Evolutionary conservation across 441 rosid species (phyloP).

Genomic region (Bocquillonia castaneifolia): DNA sequence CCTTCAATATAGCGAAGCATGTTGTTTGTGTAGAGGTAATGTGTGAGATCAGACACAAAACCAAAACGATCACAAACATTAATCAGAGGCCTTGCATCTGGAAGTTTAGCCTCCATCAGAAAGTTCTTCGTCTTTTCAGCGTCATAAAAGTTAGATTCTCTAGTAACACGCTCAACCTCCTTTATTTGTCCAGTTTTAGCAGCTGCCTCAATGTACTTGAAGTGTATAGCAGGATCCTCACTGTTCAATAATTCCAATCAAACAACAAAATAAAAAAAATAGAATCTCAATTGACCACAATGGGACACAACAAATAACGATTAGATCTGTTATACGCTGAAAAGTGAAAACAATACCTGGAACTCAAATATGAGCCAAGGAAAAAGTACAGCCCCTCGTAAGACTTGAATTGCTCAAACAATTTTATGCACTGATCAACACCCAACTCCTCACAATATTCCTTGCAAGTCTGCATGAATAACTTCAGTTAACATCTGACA

Average conservation of each 20-base stretch:
- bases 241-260: conserved; percentile 28
- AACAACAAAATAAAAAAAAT: conserved; percentile 4
- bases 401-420: conserved; percentile 98
- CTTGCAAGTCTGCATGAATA: conserved; percentile 69
- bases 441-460: conserved; percentile 98
- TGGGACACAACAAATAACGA: background rate
- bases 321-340: conserved; percentile 8
- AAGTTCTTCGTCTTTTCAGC: conserved; percentile 94
- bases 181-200: conserved; percentile 97
- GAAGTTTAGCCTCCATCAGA: conserved; percentile 94
- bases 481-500: conserved; percentile 6
- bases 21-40: conserved; percentile 91
- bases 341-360: conserved; percentile 51
- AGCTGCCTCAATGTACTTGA: conserved; percentile 95
- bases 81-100: conserved; percentile 83
- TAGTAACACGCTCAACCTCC: conserved; percentile 96
- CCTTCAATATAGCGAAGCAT: conserved; percentile 99
- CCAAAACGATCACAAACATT: conserved; percentile 99
- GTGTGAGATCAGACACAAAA: conserved; percentile 95
- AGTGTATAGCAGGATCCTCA: conserved; percentile 94
- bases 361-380: conserved; percentile 91
- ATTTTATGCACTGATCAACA: conserved; percentile 81
- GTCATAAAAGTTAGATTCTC: conserved; percentile 93
- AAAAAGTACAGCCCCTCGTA: conserved; percentile 96
- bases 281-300: background rate